Evolutionary conservation across 768 basidiomycete species (phyloP).

Genomic region (Leucogyrophana mollusca): DNA sequence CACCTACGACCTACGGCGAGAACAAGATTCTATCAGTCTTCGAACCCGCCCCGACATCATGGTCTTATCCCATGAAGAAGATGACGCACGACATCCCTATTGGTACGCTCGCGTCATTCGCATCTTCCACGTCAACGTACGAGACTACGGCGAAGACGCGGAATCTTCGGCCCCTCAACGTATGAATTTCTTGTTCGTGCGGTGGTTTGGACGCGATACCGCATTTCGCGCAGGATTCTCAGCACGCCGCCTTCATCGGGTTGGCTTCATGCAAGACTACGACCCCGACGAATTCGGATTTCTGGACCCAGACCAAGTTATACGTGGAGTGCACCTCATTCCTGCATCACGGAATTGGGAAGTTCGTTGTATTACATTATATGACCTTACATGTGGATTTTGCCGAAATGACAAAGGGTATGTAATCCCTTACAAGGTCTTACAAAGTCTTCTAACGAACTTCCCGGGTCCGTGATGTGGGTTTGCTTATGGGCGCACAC

Average conservation of each 20-base stretch:
- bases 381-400: too few relatives aligned
- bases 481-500: constrained; percentile 17
- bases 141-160: constrained; percentile 5
- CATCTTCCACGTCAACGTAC: constrained; percentile 26
- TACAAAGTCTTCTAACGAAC: too few relatives aligned
- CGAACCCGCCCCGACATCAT: constrained; percentile 17
- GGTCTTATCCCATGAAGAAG: constrained; percentile 16
- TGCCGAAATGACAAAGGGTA: neutral
- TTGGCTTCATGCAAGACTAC: constrained; percentile 19
- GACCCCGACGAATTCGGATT: constrained; percentile 32
- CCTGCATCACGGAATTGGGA: too few relatives aligned
- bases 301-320: constrained; percentile 26
- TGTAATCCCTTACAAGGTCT: too few relatives aligned
- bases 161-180: neutral
- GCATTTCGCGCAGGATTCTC: constrained; percentile 4
- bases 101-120: constrained; percentile 30
- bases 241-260: constrained; percentile 11
- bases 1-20: constrained; percentile 25
- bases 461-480: too few relatives aligned
- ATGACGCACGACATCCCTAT: constrained; percentile 14
- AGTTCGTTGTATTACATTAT: too few relatives aligned
- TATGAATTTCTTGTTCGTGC: constrained; percentile 35
- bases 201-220: constrained; percentile 29
- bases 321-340: constrained; percentile 12
- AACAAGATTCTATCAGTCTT: constrained; percentile 20